Evolutionary conservation across 2,329 filamentous ascomycete species (phyloP).

Genomic region (Colletotrichum tropicicola): DNA sequence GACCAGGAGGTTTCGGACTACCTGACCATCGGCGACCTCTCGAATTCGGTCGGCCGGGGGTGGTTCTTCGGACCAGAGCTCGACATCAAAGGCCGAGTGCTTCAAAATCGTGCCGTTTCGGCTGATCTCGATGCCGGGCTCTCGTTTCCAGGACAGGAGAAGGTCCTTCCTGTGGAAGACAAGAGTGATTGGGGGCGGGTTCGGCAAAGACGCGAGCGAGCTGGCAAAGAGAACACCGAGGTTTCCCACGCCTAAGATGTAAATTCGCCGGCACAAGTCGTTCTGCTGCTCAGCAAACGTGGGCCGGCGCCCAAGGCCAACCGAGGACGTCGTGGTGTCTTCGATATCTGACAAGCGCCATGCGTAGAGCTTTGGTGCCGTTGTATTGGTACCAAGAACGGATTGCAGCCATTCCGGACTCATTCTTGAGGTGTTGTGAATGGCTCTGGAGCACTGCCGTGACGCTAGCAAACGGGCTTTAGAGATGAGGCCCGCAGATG

Average conservation of each 20-base stretch:
- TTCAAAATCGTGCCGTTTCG: constrained; percentile 41
- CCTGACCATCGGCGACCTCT: constrained; percentile 48
- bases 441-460: not conserved
- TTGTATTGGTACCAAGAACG: constrained; percentile 34
- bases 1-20: constrained; percentile 79
- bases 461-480: not conserved
- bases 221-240: constrained; percentile 83
- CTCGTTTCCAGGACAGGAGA: constrained; percentile 55
- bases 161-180: constrained; percentile 73
- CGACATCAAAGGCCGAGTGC: constrained; percentile 55
- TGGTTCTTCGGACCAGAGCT: constrained; percentile 61
- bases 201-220: constrained; percentile 66
- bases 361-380: constrained; percentile 45
- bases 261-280: constrained; percentile 60
- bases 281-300: not conserved
- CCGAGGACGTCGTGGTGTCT: not conserved
- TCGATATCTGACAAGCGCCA: constrained; percentile 43
- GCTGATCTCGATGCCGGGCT: constrained; percentile 56
- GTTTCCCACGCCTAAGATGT: constrained; percentile 84
- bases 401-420: constrained; percentile 41
- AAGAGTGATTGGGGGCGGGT: constrained; percentile 79
- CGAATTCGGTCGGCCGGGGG: constrained; percentile 45
- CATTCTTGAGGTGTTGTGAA: not conserved
- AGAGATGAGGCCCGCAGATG: not conserved
- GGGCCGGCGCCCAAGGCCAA: no score